Evolutionary conservation across 768 basidiomycete genomes (phyloP).

Genomic region (Rhodotorula paludigena): DNA sequence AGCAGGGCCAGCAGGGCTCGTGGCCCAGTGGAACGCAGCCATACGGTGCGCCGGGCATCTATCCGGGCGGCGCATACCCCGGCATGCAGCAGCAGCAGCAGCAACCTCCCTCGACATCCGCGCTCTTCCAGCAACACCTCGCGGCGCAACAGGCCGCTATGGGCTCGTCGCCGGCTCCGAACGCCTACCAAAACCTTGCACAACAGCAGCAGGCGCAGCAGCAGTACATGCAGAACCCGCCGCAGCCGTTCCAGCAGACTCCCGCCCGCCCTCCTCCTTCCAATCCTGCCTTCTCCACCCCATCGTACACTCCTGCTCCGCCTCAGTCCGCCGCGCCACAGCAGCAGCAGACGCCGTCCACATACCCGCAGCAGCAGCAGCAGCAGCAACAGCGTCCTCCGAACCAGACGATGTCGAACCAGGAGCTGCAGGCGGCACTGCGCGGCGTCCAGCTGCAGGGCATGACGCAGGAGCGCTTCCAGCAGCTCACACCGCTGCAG

Average conservation of each 20-base stretch:
- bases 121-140: slow-evolving; percentile 25
- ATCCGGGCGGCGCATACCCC: not conserved
- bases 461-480: slow-evolving; percentile 27
- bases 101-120: not conserved
- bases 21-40: too few species aligned
- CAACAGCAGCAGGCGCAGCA: slow-evolving; percentile 11
- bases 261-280: not conserved
- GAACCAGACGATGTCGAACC: not conserved
- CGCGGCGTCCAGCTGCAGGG: slow-evolving; percentile 9
- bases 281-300: not conserved
- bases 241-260: not conserved
- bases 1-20: too few species aligned
- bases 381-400: not conserved
- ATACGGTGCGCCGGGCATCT: too few species aligned
- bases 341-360: not conserved
- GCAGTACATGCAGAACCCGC: not conserved
- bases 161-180: not conserved
- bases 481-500: slow-evolving; percentile 11
- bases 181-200: not conserved
- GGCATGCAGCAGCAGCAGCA: not conserved
- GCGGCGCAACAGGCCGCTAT: slow-evolving; percentile 4
- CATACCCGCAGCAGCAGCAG: not conserved
- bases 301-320: not conserved
- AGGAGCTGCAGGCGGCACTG: slow-evolving; percentile 5
- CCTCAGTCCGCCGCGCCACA: not conserved